Evolutionary conservation across 148 eudicot genomes (phyloP).

Genomic region (Pouteria glomerata): DNA sequence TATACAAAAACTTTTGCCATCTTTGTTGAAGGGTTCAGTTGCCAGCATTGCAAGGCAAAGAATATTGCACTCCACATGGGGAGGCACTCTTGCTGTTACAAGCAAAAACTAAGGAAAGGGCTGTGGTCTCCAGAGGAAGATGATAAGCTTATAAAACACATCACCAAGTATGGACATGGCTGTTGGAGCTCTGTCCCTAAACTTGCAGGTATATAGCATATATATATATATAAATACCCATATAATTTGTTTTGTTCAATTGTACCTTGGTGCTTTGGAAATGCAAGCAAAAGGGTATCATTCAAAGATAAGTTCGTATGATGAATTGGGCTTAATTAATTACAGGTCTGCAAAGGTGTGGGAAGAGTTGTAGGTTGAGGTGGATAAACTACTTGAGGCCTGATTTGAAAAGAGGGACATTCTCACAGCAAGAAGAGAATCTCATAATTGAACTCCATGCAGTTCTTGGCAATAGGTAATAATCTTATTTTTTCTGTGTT

Average conservation of each 20-base stretch:
- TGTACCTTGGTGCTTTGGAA: neutral
- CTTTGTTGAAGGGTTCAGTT: conserved; percentile 8
- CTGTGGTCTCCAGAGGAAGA: conserved; percentile 80
- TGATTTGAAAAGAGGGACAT: conserved; percentile 73
- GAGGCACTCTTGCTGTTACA: conserved; percentile 66
- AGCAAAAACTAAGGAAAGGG: conserved; percentile 75
- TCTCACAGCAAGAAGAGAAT: conserved; percentile 62
- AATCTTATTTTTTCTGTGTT: neutral
- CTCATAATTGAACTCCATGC: conserved; percentile 69
- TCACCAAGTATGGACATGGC: conserved; percentile 65
- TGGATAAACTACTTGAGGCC: conserved; percentile 81
- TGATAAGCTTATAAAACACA: conserved; percentile 60
- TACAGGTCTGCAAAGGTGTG: conserved; percentile 63
- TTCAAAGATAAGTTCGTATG: neutral
- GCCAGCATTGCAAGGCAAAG: conserved; percentile 19
- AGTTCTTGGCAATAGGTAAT: conserved; percentile 64
- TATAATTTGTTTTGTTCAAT: neutral
- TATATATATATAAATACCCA: no score
- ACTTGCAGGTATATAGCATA: conserved; percentile 51
- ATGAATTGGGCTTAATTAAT: neutral
- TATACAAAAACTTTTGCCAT: conserved; percentile 9
- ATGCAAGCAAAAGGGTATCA: conserved; percentile 15
- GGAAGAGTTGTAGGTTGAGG: conserved; percentile 60
- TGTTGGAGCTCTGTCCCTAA: conserved; percentile 88
- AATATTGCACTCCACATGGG: conserved; percentile 31